Evolutionary conservation across 2,329 filamentous ascomycete genomes (phyloP).

Genomic region (Zalaria obscura): DNA sequence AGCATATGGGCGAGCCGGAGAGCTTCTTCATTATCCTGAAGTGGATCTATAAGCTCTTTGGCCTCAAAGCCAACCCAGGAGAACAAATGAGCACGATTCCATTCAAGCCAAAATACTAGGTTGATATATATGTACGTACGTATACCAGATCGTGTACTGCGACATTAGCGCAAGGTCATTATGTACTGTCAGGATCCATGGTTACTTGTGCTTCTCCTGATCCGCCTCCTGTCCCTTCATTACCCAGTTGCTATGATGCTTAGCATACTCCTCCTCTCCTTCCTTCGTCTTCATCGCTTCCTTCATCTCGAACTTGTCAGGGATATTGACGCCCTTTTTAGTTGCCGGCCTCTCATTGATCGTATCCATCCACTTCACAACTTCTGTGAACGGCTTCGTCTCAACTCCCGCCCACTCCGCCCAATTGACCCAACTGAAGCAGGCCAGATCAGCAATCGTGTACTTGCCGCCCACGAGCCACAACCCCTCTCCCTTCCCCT

Average conservation of each 20-base stretch:
- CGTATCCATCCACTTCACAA: slow-evolving; percentile 17
- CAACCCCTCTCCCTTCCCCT: slow-evolving; percentile 13
- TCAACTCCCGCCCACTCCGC: slow-evolving; percentile 24
- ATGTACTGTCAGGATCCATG: neutral
- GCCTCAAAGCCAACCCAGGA: slow-evolving; percentile 24
- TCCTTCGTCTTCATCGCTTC: slow-evolving; percentile 22
- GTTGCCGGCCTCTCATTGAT: slow-evolving; percentile 19
- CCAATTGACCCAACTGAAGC: slow-evolving; percentile 32
- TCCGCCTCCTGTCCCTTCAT: slow-evolving; percentile 25
- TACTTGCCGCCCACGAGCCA: slow-evolving; percentile 33
- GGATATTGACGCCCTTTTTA: slow-evolving; percentile 19
- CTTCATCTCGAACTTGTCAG: slow-evolving; percentile 23
- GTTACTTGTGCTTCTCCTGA: slow-evolving; percentile 20
- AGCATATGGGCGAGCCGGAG: slow-evolving; percentile 39
- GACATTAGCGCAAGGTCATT: too few species aligned
- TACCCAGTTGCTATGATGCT: slow-evolving; percentile 21
- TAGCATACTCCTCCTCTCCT: slow-evolving; percentile 21
- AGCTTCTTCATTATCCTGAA: slow-evolving; percentile 33
- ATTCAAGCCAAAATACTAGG: slow-evolving; percentile 28
- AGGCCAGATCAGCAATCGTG: slow-evolving; percentile 33
- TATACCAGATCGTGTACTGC: neutral
- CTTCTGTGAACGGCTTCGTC: slow-evolving; percentile 13
- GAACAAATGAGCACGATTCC: slow-evolving; percentile 33
- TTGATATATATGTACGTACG: neutral
- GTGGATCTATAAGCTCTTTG: slow-evolving; percentile 36